Evolutionary conservation across 352 stramenopile species (phyloP).

Genomic region (Paralagenidium karlingii): DNA sequence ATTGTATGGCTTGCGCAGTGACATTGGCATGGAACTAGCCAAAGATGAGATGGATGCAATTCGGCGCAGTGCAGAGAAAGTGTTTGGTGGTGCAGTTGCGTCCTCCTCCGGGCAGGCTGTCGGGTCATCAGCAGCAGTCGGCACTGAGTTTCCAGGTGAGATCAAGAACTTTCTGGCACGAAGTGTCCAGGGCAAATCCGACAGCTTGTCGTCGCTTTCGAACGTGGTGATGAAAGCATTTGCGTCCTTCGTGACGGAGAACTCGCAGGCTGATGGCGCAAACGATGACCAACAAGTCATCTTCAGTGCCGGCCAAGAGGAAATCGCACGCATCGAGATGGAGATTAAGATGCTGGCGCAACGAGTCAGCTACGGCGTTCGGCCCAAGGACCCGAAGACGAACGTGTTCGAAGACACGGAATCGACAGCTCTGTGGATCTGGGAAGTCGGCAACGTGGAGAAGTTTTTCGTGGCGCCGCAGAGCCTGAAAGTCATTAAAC

Average conservation of each 20-base stretch:
- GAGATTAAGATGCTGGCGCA: constrained; percentile 83
- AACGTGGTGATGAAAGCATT: constrained; percentile 14
- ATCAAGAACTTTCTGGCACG: constrained; percentile 40
- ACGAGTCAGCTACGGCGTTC: constrained; percentile 48
- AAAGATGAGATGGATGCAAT: constrained; percentile 21
- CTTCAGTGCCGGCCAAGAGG: no score
- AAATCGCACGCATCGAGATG: no score
- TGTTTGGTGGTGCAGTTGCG: no score
- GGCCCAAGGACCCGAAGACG: constrained; percentile 27
- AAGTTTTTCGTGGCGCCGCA: constrained; percentile 58
- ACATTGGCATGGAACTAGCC: constrained; percentile 29
- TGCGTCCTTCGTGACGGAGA: constrained; percentile 5
- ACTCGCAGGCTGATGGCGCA: neutral
- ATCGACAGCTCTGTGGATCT: constrained; percentile 62
- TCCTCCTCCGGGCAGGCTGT: no score
- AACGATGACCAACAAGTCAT: no score
- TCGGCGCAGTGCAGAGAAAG: no score
- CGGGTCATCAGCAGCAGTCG: no score
- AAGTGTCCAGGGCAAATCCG: constrained; percentile 22
- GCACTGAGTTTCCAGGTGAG: constrained; percentile 24
- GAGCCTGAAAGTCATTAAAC: constrained; percentile 61
- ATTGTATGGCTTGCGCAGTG: constrained; percentile 31
- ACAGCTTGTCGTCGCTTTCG: constrained; percentile 24
- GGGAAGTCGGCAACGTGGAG: constrained; percentile 69
- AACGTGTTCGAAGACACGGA: constrained; percentile 77